Conservation (phyloP, 331 rosid genomes). For the Acacia concinna region DNA sequence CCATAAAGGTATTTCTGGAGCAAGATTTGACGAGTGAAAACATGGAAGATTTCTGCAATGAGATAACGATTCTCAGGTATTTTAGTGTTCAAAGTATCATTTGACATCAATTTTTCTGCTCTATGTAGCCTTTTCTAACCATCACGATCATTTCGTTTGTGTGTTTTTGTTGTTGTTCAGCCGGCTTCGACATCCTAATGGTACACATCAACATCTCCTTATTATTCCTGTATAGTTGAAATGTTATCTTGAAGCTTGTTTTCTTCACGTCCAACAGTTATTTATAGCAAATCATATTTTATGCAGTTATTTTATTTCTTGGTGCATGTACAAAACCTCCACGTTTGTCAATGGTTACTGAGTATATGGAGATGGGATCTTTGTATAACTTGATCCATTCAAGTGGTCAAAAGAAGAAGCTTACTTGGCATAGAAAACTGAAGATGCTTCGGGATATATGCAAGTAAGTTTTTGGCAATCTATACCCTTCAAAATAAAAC, state of each 20-base stretch:
- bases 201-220: constrained; percentile 45
- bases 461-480: constrained; percentile 52
- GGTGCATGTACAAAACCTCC: constrained; percentile 99
- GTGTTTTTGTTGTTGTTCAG: constrained; percentile 47
- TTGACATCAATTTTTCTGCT: constrained; percentile 12
- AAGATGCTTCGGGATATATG: constrained; percentile 94
- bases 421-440: constrained; percentile 83
- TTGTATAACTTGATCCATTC: constrained; percentile 86
- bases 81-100: constrained; percentile 15
- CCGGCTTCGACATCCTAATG: constrained; percentile 99
- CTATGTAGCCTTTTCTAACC: constrained; percentile 45
- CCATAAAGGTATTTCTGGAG: constrained; percentile 93
- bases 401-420: constrained; percentile 92
- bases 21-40: constrained; percentile 95
- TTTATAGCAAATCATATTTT: constrained; percentile 32
- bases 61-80: constrained; percentile 94
- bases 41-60: constrained; percentile 98
- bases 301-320: constrained; percentile 95
- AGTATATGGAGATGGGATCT: constrained; percentile 98
- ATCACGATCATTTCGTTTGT: constrained; percentile 15
- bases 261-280: constrained; percentile 23
- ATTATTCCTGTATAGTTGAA: constrained; percentile 4
- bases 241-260: constrained; percentile 25
- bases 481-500: constrained; percentile 17
- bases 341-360: constrained; percentile 92